phyloP scores from a whole-genome alignment of 768 basidiomycete species.

The Strobilomyces confusus region DNA sequence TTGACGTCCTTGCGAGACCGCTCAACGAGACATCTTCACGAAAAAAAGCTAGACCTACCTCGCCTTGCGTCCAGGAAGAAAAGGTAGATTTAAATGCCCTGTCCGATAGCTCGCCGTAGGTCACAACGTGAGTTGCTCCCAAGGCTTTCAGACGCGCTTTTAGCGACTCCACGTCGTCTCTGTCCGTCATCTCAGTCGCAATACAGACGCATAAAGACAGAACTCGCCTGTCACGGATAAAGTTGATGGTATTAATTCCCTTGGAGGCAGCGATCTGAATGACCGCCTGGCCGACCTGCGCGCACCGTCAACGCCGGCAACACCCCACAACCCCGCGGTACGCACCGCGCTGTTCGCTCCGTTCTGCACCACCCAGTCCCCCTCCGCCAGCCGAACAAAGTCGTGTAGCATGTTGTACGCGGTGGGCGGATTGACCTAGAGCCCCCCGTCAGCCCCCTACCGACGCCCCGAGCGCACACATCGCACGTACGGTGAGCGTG shows the following conservation, averaged over 20 bases:
- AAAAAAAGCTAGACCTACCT: slow-evolving; percentile 35
- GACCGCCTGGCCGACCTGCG: slow-evolving; percentile 76
- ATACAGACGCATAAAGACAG: neutral
- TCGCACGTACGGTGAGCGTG: slow-evolving; percentile 64
- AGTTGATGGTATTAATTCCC: slow-evolving; percentile 75
- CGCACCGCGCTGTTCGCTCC: slow-evolving; percentile 80
- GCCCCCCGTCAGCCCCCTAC: neutral
- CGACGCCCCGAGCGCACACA: neutral
- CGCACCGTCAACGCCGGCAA: slow-evolving; percentile 1
- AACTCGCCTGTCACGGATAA: slow-evolving; percentile 65
- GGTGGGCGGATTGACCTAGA: slow-evolving; percentile 76
- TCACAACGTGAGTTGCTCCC: slow-evolving; percentile 74
- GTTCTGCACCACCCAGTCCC: slow-evolving; percentile 84
- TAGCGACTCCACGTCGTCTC: slow-evolving; percentile 50
- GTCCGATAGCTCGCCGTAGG: slow-evolving; percentile 70
- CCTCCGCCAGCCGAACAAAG: slow-evolving; percentile 57
- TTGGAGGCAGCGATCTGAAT: slow-evolving; percentile 77
- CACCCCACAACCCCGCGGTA: slow-evolving; percentile 2
- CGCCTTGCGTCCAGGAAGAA: slow-evolving; percentile 61
- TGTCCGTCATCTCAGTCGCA: slow-evolving; percentile 20
- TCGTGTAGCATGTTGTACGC: slow-evolving; percentile 80
- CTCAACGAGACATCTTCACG: slow-evolving; percentile 4
- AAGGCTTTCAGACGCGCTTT: slow-evolving; percentile 49
- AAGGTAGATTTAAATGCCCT: slow-evolving; percentile 50
- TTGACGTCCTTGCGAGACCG: slow-evolving; percentile 35